These are phyloP conservation scores for Chalciporus pseudorubinellus DNA, from an alignment of 768 basidiomycete species.

Conservation along the genomic window DNA sequence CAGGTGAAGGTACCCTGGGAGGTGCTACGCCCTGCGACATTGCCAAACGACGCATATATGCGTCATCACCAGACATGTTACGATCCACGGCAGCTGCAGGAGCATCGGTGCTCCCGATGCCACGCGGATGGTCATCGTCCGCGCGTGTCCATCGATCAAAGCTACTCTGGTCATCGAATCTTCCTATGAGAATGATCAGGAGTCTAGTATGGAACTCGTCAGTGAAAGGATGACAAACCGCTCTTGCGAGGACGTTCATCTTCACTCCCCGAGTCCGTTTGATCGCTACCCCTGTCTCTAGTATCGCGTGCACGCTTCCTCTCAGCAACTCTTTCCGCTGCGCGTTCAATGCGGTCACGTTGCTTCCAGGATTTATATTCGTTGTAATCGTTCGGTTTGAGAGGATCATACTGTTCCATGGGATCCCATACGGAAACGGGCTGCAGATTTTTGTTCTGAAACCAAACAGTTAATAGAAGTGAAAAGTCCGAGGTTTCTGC, in stretches of 20 bases:
- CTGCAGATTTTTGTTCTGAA: conserved; percentile 60
- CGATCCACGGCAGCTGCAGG: conserved; percentile 42
- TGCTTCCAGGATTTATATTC: conserved; percentile 83
- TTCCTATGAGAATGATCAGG: conserved; percentile 33
- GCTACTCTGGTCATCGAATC: conserved; percentile 38
- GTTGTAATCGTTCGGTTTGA: conserved; percentile 84
- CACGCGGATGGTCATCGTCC: conserved; percentile 43
- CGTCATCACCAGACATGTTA: conserved; percentile 72
- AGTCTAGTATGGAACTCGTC: neutral
- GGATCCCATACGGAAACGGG: conserved; percentile 70
- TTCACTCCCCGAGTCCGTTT: conserved; percentile 71
- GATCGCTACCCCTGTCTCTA: conserved; percentile 47
- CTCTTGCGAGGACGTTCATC: conserved; percentile 64
- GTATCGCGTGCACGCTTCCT: conserved; percentile 55
- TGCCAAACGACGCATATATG: conserved; percentile 74
- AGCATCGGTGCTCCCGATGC: conserved; percentile 15
- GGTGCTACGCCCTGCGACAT: conserved; percentile 46
- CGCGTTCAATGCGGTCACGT: conserved; percentile 69
- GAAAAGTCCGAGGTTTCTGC: conserved; percentile 9
- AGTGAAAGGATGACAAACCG: conserved; percentile 40
- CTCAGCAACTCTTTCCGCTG: conserved; percentile 59
- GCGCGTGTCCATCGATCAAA: conserved; percentile 55
- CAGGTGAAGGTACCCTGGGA: conserved; percentile 22
- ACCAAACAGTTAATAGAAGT: conserved; percentile 1
- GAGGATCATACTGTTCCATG: conserved; percentile 72